These are phyloP conservation scores for Hypoxylon sp. DNA, from an alignment of 2,329 filamentous ascomycete species.

Conservation along the genomic window DNA sequence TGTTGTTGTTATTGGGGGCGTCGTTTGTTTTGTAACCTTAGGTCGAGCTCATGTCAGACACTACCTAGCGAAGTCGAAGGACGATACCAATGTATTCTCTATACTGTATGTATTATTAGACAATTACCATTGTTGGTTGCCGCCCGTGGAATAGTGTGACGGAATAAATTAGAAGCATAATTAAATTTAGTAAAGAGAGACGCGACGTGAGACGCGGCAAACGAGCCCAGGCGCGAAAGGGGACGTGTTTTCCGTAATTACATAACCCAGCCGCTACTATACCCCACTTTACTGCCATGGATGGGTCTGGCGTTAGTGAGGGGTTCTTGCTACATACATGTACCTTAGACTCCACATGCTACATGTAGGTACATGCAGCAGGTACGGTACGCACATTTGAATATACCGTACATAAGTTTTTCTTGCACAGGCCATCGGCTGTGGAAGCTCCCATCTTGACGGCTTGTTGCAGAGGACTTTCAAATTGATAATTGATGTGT, in stretches of 20 bases:
- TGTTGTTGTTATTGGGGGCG: neutral
- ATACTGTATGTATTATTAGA: constrained; percentile 15
- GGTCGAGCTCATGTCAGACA: constrained; percentile 12
- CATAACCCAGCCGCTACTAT: neutral
- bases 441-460: neutral
- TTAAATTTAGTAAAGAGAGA: constrained; percentile 17
- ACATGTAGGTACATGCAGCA: too few relatives aligned
- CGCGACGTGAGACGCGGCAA: constrained; percentile 34
- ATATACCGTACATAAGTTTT: too few relatives aligned
- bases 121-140: constrained; percentile 25
- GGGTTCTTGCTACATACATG: constrained; percentile 2
- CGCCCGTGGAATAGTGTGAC: neutral
- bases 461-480: neutral
- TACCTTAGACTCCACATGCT: neutral
- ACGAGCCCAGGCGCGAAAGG: constrained; percentile 14
- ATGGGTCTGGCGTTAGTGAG: constrained; percentile 6
- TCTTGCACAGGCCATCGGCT: neutral
- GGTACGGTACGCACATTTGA: too few relatives aligned
- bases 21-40: constrained; percentile 8
- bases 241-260: constrained; percentile 13
- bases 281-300: neutral
- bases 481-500: neutral
- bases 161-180: constrained; percentile 4
- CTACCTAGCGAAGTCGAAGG: constrained; percentile 10
- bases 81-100: constrained; percentile 2